A percentile compares a stretch with the other conserved stretches of the same genome.
These are phyloP conservation scores for Psilocybe tampanensis DNA, from an alignment of 768 basidiomycete species.

Conservation along the genomic window DNA sequence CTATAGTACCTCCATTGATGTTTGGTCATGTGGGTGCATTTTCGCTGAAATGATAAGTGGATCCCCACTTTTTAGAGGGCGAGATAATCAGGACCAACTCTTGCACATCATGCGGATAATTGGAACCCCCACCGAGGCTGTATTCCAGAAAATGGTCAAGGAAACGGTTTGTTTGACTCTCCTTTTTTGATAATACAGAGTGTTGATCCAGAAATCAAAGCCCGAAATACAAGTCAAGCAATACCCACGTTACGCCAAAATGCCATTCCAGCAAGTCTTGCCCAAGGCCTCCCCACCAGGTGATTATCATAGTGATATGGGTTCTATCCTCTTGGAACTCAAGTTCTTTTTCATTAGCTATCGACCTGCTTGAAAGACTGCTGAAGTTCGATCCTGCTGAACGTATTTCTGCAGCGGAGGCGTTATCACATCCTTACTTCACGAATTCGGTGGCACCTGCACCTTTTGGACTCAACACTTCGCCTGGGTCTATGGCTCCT, in stretches of 20 bases:
- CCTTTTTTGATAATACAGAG: neutral
- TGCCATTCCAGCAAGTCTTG: conserved; percentile 78
- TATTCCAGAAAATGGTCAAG: conserved; percentile 83
- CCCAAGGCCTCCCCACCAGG: conserved; percentile 88
- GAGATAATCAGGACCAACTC: conserved; percentile 98
- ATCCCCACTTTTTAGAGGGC: conserved; percentile 92
- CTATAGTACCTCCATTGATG: conserved; percentile 97
- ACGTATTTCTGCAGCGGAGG: conserved; percentile 89
- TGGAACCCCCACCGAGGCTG: conserved; percentile 90
- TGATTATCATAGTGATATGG: conserved; percentile 29
- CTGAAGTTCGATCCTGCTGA: conserved; percentile 95
- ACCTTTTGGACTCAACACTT: conserved; percentile 43
- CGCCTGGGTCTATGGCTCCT: conserved; percentile 64
- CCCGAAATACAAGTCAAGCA: conserved; percentile 84
- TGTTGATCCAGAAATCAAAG: conserved; percentile 34
- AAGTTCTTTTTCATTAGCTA: conserved; percentile 47
- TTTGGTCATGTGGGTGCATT: conserved; percentile 99
- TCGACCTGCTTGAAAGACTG: conserved; percentile 92
- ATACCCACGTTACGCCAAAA: conserved; percentile 86
- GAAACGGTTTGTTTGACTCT: conserved; percentile 65
- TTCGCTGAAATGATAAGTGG: conserved; percentile 99
- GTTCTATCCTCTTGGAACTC: neutral
- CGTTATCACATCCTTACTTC: conserved; percentile 92
- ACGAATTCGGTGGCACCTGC: conserved; percentile 48
- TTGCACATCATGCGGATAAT: conserved; percentile 97